phyloP scores from a whole-genome alignment of 2,329 filamentous ascomycete genomes.

The Cercospora canescens region DNA sequence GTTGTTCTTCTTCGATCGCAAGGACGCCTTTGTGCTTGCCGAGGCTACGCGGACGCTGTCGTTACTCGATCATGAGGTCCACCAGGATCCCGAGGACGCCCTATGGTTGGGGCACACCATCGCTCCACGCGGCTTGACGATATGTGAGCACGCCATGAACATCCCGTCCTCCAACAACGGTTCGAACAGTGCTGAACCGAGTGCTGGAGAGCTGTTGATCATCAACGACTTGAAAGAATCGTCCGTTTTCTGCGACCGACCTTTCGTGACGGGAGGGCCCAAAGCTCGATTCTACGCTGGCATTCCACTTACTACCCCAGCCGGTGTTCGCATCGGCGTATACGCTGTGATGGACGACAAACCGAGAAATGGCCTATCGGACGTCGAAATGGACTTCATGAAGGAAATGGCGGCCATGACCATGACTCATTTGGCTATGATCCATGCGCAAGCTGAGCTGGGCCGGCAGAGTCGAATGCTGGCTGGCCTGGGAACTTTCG shows the following conservation, averaged over 20 bases:
- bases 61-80: slow-evolving; percentile 25
- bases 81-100: slow-evolving; percentile 29
- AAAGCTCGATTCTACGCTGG: slow-evolving; percentile 53
- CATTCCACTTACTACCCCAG: slow-evolving; percentile 61
- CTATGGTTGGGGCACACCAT: slow-evolving; percentile 28
- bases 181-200: slow-evolving; percentile 10
- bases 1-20: slow-evolving; percentile 53
- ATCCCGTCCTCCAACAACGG: slow-evolving; percentile 16
- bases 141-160: slow-evolving; percentile 30
- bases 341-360: slow-evolving; percentile 60
- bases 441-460: slow-evolving; percentile 52
- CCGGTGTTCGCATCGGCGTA: slow-evolving; percentile 59
- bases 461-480: slow-evolving; percentile 55
- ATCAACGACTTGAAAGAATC: slow-evolving; percentile 29
- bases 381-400: slow-evolving; percentile 55
- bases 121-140: slow-evolving; percentile 25
- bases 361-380: slow-evolving; percentile 51
- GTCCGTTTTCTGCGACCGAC: slow-evolving; percentile 24
- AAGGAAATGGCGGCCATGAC: slow-evolving; percentile 57
- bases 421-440: slow-evolving; percentile 62
- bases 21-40: slow-evolving; percentile 53
- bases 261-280: slow-evolving; percentile 27
- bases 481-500: slow-evolving; percentile 53
- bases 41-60: slow-evolving; percentile 51
- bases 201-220: slow-evolving; percentile 14